A percentile compares a stretch with the other conserved stretches of the same genome.
These are phyloP conservation scores for Ettlia oleoabundans DNA, from an alignment of 139 green algal species.

Conservation along the genomic window DNA sequence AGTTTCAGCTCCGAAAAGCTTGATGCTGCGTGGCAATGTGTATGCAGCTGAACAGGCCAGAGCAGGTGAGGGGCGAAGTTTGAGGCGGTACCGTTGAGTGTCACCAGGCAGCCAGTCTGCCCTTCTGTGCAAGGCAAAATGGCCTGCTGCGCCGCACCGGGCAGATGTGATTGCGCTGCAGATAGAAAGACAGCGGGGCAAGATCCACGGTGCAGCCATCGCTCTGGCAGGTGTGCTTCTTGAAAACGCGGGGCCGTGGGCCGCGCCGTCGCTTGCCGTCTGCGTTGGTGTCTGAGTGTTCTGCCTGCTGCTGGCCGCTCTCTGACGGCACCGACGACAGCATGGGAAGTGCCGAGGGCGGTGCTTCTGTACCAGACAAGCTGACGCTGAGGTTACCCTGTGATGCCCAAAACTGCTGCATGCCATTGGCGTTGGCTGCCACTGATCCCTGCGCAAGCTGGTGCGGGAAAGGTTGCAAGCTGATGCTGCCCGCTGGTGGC, in stretches of 20 bases:
- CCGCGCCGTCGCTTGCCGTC: slow-evolving; percentile 24
- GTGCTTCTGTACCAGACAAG: too few species aligned
- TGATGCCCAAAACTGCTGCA: too few species aligned
- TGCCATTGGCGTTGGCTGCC: too few species aligned
- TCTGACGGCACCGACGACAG: neutral
- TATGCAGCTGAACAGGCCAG: neutral
- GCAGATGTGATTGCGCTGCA: slow-evolving; percentile 49
- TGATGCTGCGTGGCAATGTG: neutral
- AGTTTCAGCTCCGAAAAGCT: too few species aligned
- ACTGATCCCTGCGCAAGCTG: too few species aligned
- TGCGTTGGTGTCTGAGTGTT: too few species aligned
- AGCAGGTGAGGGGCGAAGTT: too few species aligned
- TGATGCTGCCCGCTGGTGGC: neutral
- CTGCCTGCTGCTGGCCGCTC: neutral
- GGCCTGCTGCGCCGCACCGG: neutral
- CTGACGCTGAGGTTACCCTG: too few species aligned
- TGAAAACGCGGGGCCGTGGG: slow-evolving; percentile 36
- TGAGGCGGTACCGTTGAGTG: too few species aligned
- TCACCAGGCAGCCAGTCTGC: neutral
- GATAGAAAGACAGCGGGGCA: slow-evolving; percentile 33
- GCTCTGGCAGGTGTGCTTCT: slow-evolving; percentile 41
- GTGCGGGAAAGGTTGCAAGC: neutral
- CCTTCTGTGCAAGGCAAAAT: neutral
- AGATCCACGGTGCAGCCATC: slow-evolving; percentile 31
- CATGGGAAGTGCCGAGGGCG: too few species aligned